Evolutionary conservation across 2,329 filamentous ascomycete genomes (phyloP).

Genomic region (Cephalotrichum gorgonifer): DNA sequence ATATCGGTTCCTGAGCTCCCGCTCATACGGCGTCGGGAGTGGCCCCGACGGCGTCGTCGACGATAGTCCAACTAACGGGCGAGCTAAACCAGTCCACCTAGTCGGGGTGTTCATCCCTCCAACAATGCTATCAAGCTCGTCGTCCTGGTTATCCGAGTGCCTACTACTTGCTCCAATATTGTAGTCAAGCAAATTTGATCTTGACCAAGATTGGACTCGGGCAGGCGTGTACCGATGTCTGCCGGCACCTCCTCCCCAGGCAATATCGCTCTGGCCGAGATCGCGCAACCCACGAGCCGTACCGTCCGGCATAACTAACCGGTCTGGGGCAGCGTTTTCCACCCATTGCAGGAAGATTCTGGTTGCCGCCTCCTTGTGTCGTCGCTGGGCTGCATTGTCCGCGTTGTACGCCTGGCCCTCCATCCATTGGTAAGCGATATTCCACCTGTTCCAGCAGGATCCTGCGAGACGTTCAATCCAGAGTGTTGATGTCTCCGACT

Average conservation of each 20-base stretch:
- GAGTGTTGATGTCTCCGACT: slow-evolving; percentile 2
- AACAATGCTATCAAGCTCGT: not conserved
- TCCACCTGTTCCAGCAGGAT: slow-evolving; percentile 9
- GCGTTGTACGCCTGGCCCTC: slow-evolving; percentile 9
- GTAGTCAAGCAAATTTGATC: not conserved
- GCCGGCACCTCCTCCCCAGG: not conserved
- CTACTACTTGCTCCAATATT: not conserved
- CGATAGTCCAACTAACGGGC: slow-evolving; percentile 24
- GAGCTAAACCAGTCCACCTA: slow-evolving; percentile 31
- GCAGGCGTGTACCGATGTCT: not conserved
- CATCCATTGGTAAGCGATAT: slow-evolving; percentile 7
- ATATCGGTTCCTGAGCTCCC: slow-evolving; percentile 17
- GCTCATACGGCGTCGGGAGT: slow-evolving; percentile 30
- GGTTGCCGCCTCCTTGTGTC: slow-evolving; percentile 6
- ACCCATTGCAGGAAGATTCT: slow-evolving; percentile 5
- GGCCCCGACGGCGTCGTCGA: slow-evolving; percentile 32
- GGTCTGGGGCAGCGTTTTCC: not conserved
- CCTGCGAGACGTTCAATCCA: slow-evolving; percentile 6
- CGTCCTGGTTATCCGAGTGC: not conserved
- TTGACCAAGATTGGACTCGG: not conserved
- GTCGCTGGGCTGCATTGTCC: slow-evolving; percentile 3
- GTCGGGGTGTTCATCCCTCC: slow-evolving; percentile 29
- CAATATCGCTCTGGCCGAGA: not conserved
- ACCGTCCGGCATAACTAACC: not conserved
- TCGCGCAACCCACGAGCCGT: not conserved